Percentiles rank a stretch among this genome's conserved stretches.
Conservation (phyloP, 495 filamentous ascomycete species). For the Symbiotaphrina buchneri region DNA sequence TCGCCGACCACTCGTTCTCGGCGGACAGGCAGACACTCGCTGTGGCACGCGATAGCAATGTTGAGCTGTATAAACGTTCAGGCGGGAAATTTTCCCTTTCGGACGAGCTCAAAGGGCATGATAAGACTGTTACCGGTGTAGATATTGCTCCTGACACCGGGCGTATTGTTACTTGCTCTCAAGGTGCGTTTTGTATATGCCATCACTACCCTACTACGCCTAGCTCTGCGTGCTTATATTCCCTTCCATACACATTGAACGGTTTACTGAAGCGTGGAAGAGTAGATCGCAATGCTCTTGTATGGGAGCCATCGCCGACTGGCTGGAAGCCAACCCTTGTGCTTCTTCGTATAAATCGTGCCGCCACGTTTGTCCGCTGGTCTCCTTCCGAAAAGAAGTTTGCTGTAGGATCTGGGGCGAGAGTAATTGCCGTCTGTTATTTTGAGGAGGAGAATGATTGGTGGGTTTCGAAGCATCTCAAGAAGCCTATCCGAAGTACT, state of each 20-base stretch:
- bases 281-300: conserved; percentile 94
- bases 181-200: conserved; percentile 30
- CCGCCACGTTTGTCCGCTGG: conserved; percentile 94
- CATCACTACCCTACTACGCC: not conserved
- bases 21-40: conserved; percentile 74
- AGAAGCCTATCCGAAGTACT: conserved; percentile 93
- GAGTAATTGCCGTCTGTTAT: conserved; percentile 94
- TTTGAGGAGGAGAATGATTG: conserved; percentile 98
- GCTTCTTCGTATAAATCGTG: conserved; percentile 88
- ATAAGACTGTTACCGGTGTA: conserved; percentile 88
- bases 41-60: conserved; percentile 71
- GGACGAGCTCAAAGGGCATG: conserved; percentile 86
- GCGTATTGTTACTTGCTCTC: conserved; percentile 91
- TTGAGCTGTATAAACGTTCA: conserved; percentile 64
- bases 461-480: conserved; percentile 98
- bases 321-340: conserved; percentile 97
- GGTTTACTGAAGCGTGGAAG: not conserved
- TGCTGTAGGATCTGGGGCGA: conserved; percentile 85
- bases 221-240: not conserved
- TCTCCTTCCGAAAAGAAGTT: conserved; percentile 93
- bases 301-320: conserved; percentile 78
- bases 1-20: conserved; percentile 95
- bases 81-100: conserved; percentile 62
- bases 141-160: conserved; percentile 83
- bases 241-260: not conserved